phyloP scores from a whole-genome alignment of 805 yeast species.

The Spathaspora girioi region DNA sequence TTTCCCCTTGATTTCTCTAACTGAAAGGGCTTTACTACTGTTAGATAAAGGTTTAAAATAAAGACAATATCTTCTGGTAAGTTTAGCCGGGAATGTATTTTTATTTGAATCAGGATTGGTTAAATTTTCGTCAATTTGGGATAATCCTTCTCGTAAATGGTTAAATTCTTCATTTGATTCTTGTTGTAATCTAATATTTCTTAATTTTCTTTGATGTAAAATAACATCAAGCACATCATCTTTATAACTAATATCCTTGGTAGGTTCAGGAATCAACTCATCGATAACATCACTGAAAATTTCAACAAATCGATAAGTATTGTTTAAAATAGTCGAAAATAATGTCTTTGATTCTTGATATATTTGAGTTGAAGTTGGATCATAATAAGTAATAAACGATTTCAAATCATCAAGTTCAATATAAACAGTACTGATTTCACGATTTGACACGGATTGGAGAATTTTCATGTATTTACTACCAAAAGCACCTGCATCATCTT shows the following conservation, averaged over 20 bases:
- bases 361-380: constrained; percentile 5
- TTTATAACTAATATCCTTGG: constrained; percentile 69
- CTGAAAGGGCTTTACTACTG: constrained; percentile 60
- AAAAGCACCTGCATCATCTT: constrained; percentile 6
- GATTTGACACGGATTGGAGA: constrained; percentile 78
- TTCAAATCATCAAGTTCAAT: constrained; percentile 85
- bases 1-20: constrained; percentile 82
- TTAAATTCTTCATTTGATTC: constrained; percentile 62
- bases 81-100: constrained; percentile 75
- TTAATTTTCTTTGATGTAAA: constrained; percentile 79
- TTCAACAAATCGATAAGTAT: constrained; percentile 78
- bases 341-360: constrained; percentile 10
- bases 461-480: constrained; percentile 68
- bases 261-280: constrained; percentile 81
- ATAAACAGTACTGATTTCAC: constrained; percentile 64
- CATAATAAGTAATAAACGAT: constrained; percentile 41
- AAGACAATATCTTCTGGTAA: constrained; percentile 81
- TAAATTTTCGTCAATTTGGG: constrained; percentile 18
- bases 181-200: constrained; percentile 70
- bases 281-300: constrained; percentile 74
- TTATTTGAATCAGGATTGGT: constrained; percentile 13
- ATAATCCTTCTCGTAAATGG: constrained; percentile 35
- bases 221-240: constrained; percentile 94
- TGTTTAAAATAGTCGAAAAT: constrained; percentile 46
- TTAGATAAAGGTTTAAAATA: constrained; percentile 79